Evolutionary conservation across 208 protist species (phyloP).

Genomic region (Porcisia deanei): DNA sequence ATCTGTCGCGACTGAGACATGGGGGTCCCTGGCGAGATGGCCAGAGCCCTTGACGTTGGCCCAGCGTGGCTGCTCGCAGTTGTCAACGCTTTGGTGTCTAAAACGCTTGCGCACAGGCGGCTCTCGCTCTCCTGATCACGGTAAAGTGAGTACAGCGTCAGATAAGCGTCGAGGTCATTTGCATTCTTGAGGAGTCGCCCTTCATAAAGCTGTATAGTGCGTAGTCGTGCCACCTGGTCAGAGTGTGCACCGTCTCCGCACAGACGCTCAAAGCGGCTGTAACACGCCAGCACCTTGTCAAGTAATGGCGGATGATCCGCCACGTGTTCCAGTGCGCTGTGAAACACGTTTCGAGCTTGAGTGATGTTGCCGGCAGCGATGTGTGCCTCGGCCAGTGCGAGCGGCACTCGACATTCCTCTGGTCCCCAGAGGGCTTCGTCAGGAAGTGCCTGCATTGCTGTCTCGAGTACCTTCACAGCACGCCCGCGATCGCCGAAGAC

Average conservation of each 20-base stretch:
- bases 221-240: conserved; percentile 34
- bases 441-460: conserved; percentile 74
- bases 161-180: conserved; percentile 63
- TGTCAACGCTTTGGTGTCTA: not conserved
- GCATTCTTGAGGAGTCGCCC: conserved; percentile 52
- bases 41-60: not conserved
- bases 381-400: conserved; percentile 63
- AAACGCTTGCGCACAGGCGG: not conserved
- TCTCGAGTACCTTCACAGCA: conserved; percentile 64
- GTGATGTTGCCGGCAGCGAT: conserved; percentile 25
- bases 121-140: conserved; percentile 39
- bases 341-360: conserved; percentile 57
- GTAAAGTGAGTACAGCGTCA: conserved; percentile 75
- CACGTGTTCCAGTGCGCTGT: conserved; percentile 47
- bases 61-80: not conserved
- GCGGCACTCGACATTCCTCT: conserved; percentile 66
- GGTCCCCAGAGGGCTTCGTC: conserved; percentile 42
- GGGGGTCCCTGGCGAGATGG: not conserved
- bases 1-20: conserved; percentile 16
- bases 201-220: conserved; percentile 65
- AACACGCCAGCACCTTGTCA: conserved; percentile 63
- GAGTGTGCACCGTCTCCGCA: conserved; percentile 43
- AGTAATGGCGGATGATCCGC: conserved; percentile 25
- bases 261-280: conserved; percentile 67
- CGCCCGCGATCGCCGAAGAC: conserved; percentile 55